Percentiles rank a stretch among this genome's conserved stretches.
These are phyloP conservation scores for Miscanthus lutarioriparius DNA, from an alignment of 176 grass and related monocot genomes.

Conservation along the genomic window DNA sequence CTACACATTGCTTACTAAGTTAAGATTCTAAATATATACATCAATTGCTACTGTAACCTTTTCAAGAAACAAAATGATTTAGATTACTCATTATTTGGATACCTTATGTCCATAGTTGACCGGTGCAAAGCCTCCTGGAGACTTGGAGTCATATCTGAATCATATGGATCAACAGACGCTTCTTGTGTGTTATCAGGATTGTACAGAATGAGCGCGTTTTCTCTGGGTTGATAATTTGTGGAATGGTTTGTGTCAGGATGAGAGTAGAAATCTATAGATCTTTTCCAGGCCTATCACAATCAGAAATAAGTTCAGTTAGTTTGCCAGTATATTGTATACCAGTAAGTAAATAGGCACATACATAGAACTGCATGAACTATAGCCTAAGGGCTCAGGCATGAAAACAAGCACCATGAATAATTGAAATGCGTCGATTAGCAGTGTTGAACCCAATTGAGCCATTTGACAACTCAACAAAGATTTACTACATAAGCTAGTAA, in stretches of 20 bases:
- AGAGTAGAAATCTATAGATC: slow-evolving; percentile 67
- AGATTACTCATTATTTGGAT: neutral
- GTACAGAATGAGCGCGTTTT: slow-evolving; percentile 43
- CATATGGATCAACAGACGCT: slow-evolving; percentile 48
- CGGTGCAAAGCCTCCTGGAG: slow-evolving; percentile 91
- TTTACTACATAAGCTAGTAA: slow-evolving; percentile 8
- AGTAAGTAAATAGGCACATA: slow-evolving; percentile 2
- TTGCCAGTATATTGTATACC: slow-evolving; percentile 36
- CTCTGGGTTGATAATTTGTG: slow-evolving; percentile 40
- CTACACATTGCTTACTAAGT: slow-evolving; percentile 2
- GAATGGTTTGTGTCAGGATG: slow-evolving; percentile 52
- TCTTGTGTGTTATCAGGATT: slow-evolving; percentile 43
- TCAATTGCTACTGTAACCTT: neutral
- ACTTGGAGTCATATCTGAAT: slow-evolving; percentile 89
- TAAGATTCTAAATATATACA: slow-evolving; percentile 15
- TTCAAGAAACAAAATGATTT: neutral
- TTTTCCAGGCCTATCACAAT: slow-evolving; percentile 58
- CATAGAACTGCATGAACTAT: neutral
- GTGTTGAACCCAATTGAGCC: neutral
- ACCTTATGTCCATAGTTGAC: slow-evolving; percentile 95
- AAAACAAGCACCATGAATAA: neutral
- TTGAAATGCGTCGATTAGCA: neutral
- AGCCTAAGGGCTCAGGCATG: neutral
- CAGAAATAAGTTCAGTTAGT: slow-evolving; percentile 35
- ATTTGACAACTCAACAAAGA: neutral